These are phyloP conservation scores for Tilletia indica DNA, from an alignment of 1,284 basidiomycete genomes.

Conservation along the genomic window DNA sequence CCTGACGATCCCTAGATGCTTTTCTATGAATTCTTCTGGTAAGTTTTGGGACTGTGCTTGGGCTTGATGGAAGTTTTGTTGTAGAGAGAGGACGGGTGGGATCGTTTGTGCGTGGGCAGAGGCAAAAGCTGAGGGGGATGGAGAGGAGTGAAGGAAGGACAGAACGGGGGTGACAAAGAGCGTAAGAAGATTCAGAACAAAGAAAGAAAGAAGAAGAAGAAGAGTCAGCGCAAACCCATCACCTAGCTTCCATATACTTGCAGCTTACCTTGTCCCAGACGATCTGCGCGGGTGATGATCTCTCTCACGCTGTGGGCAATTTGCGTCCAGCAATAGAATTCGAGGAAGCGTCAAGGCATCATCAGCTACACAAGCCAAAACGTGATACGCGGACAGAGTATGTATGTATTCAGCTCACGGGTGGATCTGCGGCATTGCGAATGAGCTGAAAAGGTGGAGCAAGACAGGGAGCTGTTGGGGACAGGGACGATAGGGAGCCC, in stretches of 20 bases:
- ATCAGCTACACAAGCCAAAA: background rate
- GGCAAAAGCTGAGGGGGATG: constrained; percentile 1
- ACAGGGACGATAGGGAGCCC: no score
- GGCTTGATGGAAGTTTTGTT: background rate
- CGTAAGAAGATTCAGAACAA: background rate
- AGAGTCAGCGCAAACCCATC: background rate
- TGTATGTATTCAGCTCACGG: background rate
- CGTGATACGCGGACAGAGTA: background rate
- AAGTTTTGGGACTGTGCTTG: background rate
- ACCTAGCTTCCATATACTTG: background rate
- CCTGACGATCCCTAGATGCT: background rate
- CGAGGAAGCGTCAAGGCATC: background rate
- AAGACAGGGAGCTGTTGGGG: no score
- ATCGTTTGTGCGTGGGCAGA: constrained; percentile 4
- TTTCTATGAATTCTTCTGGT: background rate
- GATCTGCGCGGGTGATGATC: constrained; percentile 10
- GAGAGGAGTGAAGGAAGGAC: background rate
- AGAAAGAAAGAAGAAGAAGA: background rate
- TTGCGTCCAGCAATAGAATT: background rate
- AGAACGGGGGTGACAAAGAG: background rate
- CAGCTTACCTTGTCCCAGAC: background rate
- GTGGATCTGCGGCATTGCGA: constrained; percentile 1
- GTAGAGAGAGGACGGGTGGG: constrained; percentile 4
- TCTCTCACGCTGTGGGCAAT: background rate
- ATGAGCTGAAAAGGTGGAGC: no score